Evolutionary conservation across 371 early-diverging fungal species (phyloP), one percentile per base, ranked within the genome.

Genomic region (Cladochytrium tenue): DNA sequence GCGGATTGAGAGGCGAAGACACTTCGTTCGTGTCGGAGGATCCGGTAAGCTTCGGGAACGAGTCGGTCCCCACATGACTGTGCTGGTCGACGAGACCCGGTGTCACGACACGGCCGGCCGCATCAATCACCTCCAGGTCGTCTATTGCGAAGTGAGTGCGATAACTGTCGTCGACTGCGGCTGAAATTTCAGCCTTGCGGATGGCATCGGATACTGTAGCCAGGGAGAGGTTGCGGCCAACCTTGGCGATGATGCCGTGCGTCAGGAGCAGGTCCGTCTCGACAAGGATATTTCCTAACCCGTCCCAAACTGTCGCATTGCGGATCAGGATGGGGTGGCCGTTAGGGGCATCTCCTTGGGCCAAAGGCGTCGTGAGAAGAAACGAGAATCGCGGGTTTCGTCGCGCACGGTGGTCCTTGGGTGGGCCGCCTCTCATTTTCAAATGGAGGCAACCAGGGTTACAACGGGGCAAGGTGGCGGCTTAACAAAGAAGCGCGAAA

Each of bases 71-170:
- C 76, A 76, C 71, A 73, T 35, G 69, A 68, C 56, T 58, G 76
- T 93, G 90, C 91, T 88, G 88, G 71, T 92, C 93, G 2, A 93
- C 86, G 32, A 93, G 78, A 56, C 93, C 92, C 15, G 93, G 93
- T 4, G 91, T 89, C 17, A 93, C 79, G 28, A 85, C 83, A 34
- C 88, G 85, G 10, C 88, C 89, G 35, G 77, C 80, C 56, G 88
- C 87, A 63, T 93, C 87, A 25, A 91, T 77, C 1, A 77, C 65
- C n/a, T 76, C 70, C 5, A 60, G 57, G 35, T 60, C 62, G 13
- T 36, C 58, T 27, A 33, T 32, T 17, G 64, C 31, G 35, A 63
- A 56, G 5, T 7, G 13, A 10, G 58, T 7, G 13, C 3, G 4
- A 1, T 32, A 27, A 26, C 32, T 10, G 4, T 7, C 31, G 27